Conservation (phyloP, 1,139 yeast species). For the Taphrina pruni region DNA sequence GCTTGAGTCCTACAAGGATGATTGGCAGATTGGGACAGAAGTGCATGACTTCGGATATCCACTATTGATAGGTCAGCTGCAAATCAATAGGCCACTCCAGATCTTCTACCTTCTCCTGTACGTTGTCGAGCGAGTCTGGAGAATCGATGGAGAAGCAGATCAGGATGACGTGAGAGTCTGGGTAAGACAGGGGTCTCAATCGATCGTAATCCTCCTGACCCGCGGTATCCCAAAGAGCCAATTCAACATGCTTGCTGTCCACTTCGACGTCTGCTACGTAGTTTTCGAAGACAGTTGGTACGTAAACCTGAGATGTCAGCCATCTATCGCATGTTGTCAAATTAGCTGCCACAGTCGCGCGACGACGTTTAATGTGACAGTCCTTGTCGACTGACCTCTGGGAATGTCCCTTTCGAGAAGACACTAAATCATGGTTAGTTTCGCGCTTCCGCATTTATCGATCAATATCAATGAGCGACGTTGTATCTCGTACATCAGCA, state of each 20-base stretch:
- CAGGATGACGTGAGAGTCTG: constrained; percentile 87
- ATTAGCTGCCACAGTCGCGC: constrained; percentile 2
- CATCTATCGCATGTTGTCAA: no score
- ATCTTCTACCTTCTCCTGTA: constrained; percentile 41
- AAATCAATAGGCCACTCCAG: not conserved
- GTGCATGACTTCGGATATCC: constrained; percentile 80
- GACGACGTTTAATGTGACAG: not conserved
- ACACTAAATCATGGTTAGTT: constrained; percentile 86
- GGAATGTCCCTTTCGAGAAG: constrained; percentile 57
- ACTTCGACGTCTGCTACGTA: constrained; percentile 86
- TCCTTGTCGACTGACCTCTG: constrained; percentile 32
- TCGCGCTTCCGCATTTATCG: constrained; percentile 3
- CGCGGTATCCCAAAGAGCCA: constrained; percentile 96
- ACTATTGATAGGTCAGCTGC: constrained; percentile 48
- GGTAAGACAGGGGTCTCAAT: constrained; percentile 86
- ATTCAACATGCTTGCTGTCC: constrained; percentile 71
- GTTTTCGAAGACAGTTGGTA: constrained; percentile 53
- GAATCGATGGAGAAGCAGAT: constrained; percentile 86
- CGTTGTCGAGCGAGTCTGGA: constrained; percentile 78
- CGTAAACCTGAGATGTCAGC: constrained; percentile 36
- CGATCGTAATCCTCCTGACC: constrained; percentile 95
- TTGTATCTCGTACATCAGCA: constrained; percentile 55
- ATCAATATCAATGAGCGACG: not conserved
- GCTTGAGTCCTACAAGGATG: constrained; percentile 87
- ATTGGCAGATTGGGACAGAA: constrained; percentile 82